These are phyloP conservation scores for Fusarium veterinarium DNA, from an alignment of 2,329 filamentous ascomycete genomes.

Conservation along the genomic window DNA sequence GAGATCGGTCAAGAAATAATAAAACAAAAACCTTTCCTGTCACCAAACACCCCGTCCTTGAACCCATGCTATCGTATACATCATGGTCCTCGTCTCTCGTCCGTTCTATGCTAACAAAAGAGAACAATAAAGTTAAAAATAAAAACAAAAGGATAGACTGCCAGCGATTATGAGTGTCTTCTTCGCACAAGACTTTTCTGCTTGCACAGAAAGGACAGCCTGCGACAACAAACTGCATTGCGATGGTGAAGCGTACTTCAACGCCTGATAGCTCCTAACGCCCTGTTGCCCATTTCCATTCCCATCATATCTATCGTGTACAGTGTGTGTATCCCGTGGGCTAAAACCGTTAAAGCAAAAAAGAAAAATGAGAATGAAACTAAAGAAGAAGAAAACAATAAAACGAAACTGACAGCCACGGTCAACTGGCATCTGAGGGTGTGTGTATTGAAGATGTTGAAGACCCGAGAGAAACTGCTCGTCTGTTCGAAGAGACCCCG, in stretches of 20 bases:
- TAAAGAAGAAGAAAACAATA: neutral
- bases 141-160: neutral
- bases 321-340: conserved; percentile 23
- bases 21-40: conserved; percentile 5
- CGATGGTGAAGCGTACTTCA: conserved; percentile 2
- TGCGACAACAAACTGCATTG: neutral
- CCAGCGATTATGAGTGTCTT: conserved; percentile 4
- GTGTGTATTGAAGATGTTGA: neutral
- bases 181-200: conserved; percentile 3
- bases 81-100: conserved; percentile 31
- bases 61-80: conserved; percentile 40
- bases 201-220: conserved; percentile 3
- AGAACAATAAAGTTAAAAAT: neutral
- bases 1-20: neutral
- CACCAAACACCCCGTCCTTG: conserved; percentile 24
- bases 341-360: conserved; percentile 17
- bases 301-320: conserved; percentile 36
- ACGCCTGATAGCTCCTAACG: conserved; percentile 26
- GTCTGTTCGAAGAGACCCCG: neutral
- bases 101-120: conserved; percentile 18
- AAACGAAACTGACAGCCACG: neutral
- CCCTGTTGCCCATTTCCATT: conserved; percentile 21
- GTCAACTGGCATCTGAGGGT: neutral
- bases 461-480: neutral
- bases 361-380: neutral